Conservation (phyloP, 768 basidiomycete genomes). For the Suillus decipiens region DNA sequence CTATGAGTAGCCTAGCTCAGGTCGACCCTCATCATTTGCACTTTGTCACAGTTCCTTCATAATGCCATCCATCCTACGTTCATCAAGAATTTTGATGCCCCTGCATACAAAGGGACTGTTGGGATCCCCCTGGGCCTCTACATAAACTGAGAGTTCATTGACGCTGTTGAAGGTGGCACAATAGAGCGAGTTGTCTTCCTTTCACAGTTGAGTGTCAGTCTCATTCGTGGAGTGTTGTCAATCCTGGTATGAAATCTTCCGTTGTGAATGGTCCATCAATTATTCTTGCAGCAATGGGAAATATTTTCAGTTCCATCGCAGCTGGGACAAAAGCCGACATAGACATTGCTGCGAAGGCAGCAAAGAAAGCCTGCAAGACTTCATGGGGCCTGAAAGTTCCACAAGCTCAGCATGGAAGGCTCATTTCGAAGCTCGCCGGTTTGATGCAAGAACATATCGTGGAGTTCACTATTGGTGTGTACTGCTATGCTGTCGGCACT, state of each 20-base stretch:
- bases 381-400: conserved; percentile 63
- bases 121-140: conserved; percentile 64
- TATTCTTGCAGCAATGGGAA: conserved; percentile 53
- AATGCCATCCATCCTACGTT: conserved; percentile 45
- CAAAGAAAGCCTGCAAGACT: conserved; percentile 55
- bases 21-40: background rate
- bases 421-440: conserved; percentile 62
- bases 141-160: conserved; percentile 57
- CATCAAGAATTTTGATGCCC: conserved; percentile 52
- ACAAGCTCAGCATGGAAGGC: conserved; percentile 49
- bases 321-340: conserved; percentile 65
- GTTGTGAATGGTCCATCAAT: background rate
- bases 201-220: background rate
- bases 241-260: conserved; percentile 42
- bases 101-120: conserved; percentile 57
- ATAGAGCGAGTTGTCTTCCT: conserved; percentile 56
- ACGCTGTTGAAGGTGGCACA: conserved; percentile 50
- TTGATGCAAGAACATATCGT: conserved; percentile 61
- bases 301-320: conserved; percentile 54
- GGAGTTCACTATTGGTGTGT: conserved; percentile 57
- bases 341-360: conserved; percentile 66
- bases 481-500: conserved; percentile 20
- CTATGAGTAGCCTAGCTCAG: background rate
- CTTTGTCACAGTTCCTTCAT: conserved; percentile 5
- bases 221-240: conserved; percentile 46